A percentile compares a stretch with the other conserved stretches of the same genome.
Evolutionary conservation across 176 grass and related monocot genomes (phyloP).

Genomic region (Ensete ventricosum): DNA sequence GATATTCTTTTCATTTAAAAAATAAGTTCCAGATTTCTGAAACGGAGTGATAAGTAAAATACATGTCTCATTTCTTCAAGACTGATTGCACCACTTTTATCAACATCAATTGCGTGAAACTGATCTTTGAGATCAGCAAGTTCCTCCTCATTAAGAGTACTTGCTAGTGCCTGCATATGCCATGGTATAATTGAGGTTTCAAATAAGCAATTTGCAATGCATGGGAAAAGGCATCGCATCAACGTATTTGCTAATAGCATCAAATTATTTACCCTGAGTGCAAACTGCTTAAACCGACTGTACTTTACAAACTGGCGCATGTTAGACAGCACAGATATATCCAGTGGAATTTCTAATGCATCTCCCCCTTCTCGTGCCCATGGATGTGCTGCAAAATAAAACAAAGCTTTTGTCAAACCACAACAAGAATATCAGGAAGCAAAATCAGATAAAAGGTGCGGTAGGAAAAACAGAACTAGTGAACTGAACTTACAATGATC

Average conservation of each 20-base stretch:
- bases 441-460: not conserved
- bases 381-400: constrained; percentile 54
- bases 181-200: constrained; percentile 1
- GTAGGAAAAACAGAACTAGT: not conserved
- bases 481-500: not conserved
- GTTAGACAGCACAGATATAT: constrained; percentile 88
- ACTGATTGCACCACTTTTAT: constrained; percentile 89
- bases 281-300: constrained; percentile 96
- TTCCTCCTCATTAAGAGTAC: constrained; percentile 69
- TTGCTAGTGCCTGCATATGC: constrained; percentile 65
- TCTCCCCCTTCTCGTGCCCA: constrained; percentile 94
- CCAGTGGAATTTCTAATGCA: constrained; percentile 80
- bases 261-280: constrained; percentile 58
- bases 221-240: constrained; percentile 9
- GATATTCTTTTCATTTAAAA: not conserved
- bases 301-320: constrained; percentile 95
- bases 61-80: constrained; percentile 86
- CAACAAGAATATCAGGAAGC: not conserved
- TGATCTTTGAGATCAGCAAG: constrained; percentile 75
- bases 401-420: not conserved
- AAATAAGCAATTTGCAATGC: not conserved
- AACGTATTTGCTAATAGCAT: not conserved
- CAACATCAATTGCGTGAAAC: constrained; percentile 87
- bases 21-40: not conserved
- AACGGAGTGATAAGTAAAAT: constrained; percentile 7